Conservation (phyloP, 2,329 filamentous ascomycete genomes). For the Xylariaceae sp. region DNA sequence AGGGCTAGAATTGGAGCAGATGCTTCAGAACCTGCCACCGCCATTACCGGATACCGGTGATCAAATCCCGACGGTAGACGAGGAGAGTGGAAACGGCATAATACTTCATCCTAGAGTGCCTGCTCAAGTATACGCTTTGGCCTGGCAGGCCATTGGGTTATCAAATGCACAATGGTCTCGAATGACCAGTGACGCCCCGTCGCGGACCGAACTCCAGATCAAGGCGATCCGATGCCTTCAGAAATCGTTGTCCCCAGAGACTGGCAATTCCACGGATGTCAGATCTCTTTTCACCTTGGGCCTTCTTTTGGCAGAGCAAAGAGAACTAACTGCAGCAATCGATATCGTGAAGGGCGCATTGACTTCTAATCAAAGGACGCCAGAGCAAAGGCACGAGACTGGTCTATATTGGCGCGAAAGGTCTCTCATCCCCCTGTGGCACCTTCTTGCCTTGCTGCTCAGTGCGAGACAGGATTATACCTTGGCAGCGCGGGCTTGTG, state of each 20-base stretch:
- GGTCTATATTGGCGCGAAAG: conserved; percentile 60
- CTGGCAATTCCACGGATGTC: conserved; percentile 63
- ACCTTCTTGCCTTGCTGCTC: conserved; percentile 79
- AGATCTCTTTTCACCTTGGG: conserved; percentile 77
- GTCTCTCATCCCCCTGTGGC: conserved; percentile 77
- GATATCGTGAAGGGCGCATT: conserved; percentile 77
- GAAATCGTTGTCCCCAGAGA: conserved; percentile 65
- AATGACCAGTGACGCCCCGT: conserved; percentile 70
- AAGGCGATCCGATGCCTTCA: conserved; percentile 74
- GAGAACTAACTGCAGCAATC: conserved; percentile 76
- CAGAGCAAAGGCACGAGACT: conserved; percentile 40
- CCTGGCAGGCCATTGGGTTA: conserved; percentile 82
- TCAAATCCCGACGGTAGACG: conserved; percentile 29
- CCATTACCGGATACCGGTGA: conserved; percentile 26
- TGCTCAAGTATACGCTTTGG: conserved; percentile 59
- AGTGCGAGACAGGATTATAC: conserved; percentile 82
- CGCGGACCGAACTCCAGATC: conserved; percentile 68
- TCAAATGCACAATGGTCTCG: conserved; percentile 85
- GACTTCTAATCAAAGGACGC: conserved; percentile 51
- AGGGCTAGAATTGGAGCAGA: conserved; percentile 66
- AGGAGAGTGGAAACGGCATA: conserved; percentile 30
- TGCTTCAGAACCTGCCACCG: conserved; percentile 59
- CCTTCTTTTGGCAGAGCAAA: conserved; percentile 81
- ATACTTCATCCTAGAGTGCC: conserved; percentile 46
- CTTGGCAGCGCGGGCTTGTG: conserved; percentile 77